These are phyloP conservation scores for Sordariomycetes sp. DNA, from an alignment of 2,329 filamentous ascomycete species.

Conservation along the genomic window DNA sequence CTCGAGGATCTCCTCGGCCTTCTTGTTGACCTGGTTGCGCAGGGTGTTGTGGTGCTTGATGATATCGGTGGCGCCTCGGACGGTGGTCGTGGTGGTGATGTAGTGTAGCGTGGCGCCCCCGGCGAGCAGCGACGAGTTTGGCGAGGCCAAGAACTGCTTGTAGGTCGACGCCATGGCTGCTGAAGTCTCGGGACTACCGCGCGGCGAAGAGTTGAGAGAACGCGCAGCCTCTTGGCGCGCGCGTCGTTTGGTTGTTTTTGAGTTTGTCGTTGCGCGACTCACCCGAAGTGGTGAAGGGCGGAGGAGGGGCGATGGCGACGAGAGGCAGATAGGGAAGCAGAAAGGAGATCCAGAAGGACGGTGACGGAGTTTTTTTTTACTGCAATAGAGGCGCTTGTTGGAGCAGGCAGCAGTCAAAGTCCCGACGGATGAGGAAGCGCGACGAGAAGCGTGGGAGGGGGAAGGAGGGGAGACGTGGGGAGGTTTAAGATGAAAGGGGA, in stretches of 20 bases:
- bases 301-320: not conserved
- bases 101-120: conserved; percentile 68
- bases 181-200: not conserved
- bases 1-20: conserved; percentile 65
- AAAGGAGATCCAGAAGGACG: not conserved
- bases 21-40: conserved; percentile 69
- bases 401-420: not conserved
- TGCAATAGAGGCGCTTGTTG: not conserved
- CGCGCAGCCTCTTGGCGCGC: not conserved
- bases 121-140: conserved; percentile 52
- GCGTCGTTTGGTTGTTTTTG: not conserved
- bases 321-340: not conserved
- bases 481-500: not conserved
- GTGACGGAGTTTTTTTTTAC: not conserved
- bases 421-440: not conserved
- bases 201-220: not conserved
- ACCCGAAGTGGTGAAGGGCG: no score
- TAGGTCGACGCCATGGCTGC: conserved; percentile 40
- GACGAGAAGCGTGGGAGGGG: not conserved
- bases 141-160: conserved; percentile 61
- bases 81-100: conserved; percentile 73
- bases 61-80: conserved; percentile 63
- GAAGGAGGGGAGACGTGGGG: not conserved
- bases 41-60: conserved; percentile 69
- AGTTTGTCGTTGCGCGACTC: not conserved